Evolutionary conservation across 73 alveolate species (phyloP).

Genomic region (Paramecium primaurelia): DNA sequence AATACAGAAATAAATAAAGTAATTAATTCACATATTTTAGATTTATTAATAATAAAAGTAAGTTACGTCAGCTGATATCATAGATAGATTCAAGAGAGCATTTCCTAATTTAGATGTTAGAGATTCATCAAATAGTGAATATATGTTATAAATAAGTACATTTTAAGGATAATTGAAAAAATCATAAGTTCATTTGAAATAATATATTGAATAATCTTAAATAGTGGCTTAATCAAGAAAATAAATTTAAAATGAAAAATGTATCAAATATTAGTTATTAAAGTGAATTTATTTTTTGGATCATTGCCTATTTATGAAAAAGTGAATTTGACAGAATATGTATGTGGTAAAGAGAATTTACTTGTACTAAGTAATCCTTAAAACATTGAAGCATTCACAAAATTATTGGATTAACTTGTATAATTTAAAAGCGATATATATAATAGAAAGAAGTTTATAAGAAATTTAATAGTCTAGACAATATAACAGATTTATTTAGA

Average conservation of each 20-base stretch:
- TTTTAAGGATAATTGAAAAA: conserved; percentile 40
- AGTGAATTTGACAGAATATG: neutral
- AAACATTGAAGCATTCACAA: neutral
- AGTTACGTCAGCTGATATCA: neutral
- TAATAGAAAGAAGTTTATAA: neutral
- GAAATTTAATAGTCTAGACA: neutral
- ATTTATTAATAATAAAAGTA: neutral
- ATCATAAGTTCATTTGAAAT: neutral
- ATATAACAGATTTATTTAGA: conserved; percentile 17
- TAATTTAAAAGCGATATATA: neutral
- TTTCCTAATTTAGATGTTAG: neutral
- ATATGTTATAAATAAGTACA: conserved; percentile 20
- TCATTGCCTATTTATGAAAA: neutral
- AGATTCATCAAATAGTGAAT: neutral
- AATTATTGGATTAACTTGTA: neutral
- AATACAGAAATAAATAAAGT: neutral
- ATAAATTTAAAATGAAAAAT: neutral
- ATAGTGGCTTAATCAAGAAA: neutral
- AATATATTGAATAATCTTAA: neutral
- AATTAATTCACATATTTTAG: neutral
- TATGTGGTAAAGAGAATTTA: neutral
- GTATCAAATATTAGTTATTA: neutral
- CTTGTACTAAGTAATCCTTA: neutral
- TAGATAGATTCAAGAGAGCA: neutral
- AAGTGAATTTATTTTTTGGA: neutral